phyloP scores from a whole-genome alignment of 2,329 filamentous ascomycete species.

The Blastomyces silverae region DNA sequence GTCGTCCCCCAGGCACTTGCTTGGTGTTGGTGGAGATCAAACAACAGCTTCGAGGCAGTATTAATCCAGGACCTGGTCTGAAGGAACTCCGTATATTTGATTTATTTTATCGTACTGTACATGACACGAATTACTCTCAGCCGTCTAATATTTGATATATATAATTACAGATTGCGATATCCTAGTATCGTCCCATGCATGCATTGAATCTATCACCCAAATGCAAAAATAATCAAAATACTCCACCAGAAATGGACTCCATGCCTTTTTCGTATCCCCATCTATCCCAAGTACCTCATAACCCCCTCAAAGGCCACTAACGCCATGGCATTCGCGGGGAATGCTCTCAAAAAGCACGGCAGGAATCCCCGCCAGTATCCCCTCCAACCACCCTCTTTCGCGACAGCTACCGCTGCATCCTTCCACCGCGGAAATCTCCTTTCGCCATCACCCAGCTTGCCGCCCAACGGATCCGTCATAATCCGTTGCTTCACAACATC shows the following conservation, averaged over 20 bases:
- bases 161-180: background rate
- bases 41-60: too few relatives aligned
- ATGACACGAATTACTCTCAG: background rate
- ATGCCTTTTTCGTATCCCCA: background rate
- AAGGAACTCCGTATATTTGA: background rate
- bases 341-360: constrained; percentile 87
- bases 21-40: too few relatives aligned
- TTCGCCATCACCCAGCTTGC: constrained; percentile 58
- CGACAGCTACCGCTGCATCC: constrained; percentile 71
- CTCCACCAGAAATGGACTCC: background rate
- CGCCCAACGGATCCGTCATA: constrained; percentile 88
- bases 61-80: background rate
- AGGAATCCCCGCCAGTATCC: constrained; percentile 92
- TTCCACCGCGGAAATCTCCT: constrained; percentile 68
- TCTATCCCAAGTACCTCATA: constrained; percentile 55
- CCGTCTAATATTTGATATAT: background rate
- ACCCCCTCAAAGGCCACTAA: constrained; percentile 88
- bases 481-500: constrained; percentile 94
- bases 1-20: too few relatives aligned
- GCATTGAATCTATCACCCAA: background rate
- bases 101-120: too few relatives aligned
- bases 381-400: constrained; percentile 63
- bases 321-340: constrained; percentile 92
- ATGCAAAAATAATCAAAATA: background rate
- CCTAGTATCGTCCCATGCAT: background rate